Base-by-base conservation (phyloP, 345 rosid species). In the Cochlearia excelsa region DNA sequence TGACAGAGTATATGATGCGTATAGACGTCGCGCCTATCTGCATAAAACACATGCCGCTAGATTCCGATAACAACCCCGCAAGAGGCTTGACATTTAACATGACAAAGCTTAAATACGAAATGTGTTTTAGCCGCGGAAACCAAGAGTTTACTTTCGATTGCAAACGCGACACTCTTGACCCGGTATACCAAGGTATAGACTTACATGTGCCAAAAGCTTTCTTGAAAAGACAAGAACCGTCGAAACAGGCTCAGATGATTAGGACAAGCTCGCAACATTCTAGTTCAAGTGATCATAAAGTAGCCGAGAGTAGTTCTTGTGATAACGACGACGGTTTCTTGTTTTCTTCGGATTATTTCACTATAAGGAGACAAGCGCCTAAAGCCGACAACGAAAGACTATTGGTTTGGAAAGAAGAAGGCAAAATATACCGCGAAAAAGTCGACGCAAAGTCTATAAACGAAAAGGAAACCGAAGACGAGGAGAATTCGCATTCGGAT, bases 361-460 rank as follows among this genome's bases (percentile, higher is more conserved):
- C 97, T 2, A 82, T 93, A 51, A 81, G 99, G 81, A 86, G 83
- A 79, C 99, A 93, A 71, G 86, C 99, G 44, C 90, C 84, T 33
- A 93, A 89, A 80, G 97, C 92, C 58, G 95, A 93, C 72, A 80
- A 91, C 49, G 83, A 80, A 43, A 85, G 91, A 57, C 69, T 93
- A 62, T 62, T 85, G 74, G 91, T 94, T n/a, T 93, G 99, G 99
- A 96, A 87, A 80, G 97, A 85, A 72, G 91, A 89, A 81, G 97
- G 97, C 47, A 87, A 89, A 75, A 86, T 75, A 74, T 85, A 87
- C 74, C 80, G 76, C 62, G 95, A 89, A 78, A 82, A 82, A 87
- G 84, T 89, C 10, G 81, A 78, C 73, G 90, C 86, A 50, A 82
- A 86, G 75, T 74, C 95, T 42, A 87, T 83, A 72, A 80, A 80